Base-by-base conservation (phyloP, 352 stramenopile species). In the Discostella stelligera region DNA sequence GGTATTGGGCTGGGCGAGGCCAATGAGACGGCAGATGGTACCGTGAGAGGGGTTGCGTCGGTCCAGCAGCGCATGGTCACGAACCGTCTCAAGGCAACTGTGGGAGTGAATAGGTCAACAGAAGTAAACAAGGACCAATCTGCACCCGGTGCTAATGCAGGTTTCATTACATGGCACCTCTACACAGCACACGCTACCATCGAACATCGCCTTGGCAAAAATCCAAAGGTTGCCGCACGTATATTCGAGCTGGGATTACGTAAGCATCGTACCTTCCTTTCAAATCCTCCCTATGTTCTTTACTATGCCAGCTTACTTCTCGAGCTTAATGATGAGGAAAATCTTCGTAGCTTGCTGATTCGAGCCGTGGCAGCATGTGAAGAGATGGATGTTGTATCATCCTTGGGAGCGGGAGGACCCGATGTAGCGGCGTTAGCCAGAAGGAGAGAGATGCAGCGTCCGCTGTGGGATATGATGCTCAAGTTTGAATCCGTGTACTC, bases 401-500 rank as follows among this genome's bases (percentile, higher is more conserved):
- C 56, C 25, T 14, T 6, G 8, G 48, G 37, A 4, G 20, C 18
- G 49, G 74, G 61, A 71, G 67, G 65, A 71, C 54, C 58, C 18
- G 75, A 79, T 58, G 55, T 54, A 59, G 71, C 52, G 18, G 54
- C 52, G 30, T 30, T 73, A 52, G 23, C 58, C 13, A 60, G 58
- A 71, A 66, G 59, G 21, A 71, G 74, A 63, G 70, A 80, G 49
- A 64, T 79, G 44, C 71, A 84, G 70, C 71, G 82, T 63, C 41
- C 84, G 8, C 58, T 94, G 1, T 92, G 86, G 86, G 82, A 92
- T 63, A 92, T 91, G 86, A 85, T 87, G 50, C 74, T 92, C 9
- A 85, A 88, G 63, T 92, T 91, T 63, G 88, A 92, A 83, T 80
- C 76, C 11, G 74, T 88, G 18, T 63, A 88, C 67, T 80, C 64